Evolutionary conservation across 1,284 basidiomycete genomes (phyloP).

Genomic region (Trichosporon sp.): DNA sequence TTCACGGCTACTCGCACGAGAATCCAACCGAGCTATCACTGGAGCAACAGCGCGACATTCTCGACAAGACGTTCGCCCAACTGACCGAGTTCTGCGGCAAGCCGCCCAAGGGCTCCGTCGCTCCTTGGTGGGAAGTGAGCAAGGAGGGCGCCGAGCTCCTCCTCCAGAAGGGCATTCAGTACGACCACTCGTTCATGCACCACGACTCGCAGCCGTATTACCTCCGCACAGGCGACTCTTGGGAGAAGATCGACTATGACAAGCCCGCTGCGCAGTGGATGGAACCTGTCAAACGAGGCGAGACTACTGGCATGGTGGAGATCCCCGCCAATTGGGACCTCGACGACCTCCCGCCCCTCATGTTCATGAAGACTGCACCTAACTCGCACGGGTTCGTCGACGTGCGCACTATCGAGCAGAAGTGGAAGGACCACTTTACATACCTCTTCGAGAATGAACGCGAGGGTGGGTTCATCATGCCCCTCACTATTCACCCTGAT

Average conservation of each 20-base stretch:
- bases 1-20: constrained; percentile 72
- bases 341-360: constrained; percentile 65
- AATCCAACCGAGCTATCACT: constrained; percentile 61
- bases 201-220: constrained; percentile 65
- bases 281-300: constrained; percentile 63
- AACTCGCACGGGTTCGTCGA: constrained; percentile 73
- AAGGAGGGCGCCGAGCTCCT: constrained; percentile 63
- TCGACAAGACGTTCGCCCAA: constrained; percentile 62
- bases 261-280: constrained; percentile 64
- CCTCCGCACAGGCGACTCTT: constrained; percentile 61
- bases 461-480: constrained; percentile 57
- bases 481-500: constrained; percentile 58
- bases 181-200: constrained; percentile 57
- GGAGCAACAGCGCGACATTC: constrained; percentile 65
- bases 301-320: constrained; percentile 63
- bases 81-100: constrained; percentile 64
- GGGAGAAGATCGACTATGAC: constrained; percentile 68
- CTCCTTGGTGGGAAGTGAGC: constrained; percentile 74
- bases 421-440: constrained; percentile 70
- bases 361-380: constrained; percentile 63
- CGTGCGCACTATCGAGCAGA: constrained; percentile 60
- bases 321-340: constrained; percentile 64
- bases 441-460: constrained; percentile 55
- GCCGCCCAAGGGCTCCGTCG: constrained; percentile 62
- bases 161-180: constrained; percentile 67